These are phyloP conservation scores for Comarum palustre DNA, from an alignment of 306 rosid genomes.

Conservation along the genomic window DNA sequence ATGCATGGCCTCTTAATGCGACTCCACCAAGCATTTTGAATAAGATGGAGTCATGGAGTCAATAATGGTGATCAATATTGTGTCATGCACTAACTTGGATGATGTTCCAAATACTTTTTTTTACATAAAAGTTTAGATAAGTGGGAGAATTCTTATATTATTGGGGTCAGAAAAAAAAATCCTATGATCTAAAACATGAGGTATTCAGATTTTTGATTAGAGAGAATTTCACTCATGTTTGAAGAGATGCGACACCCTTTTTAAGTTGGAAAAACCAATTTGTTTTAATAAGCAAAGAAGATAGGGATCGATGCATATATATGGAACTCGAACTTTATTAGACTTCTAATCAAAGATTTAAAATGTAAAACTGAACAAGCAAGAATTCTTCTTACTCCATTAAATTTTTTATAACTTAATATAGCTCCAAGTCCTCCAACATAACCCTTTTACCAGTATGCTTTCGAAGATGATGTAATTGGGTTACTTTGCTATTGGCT, in stretches of 20 bases:
- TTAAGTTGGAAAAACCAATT: not conserved
- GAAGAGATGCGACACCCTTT: no score
- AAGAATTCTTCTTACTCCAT: no score
- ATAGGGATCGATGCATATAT: not conserved
- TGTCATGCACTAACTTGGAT: slow-evolving; percentile 33
- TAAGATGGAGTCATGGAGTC: slow-evolving; percentile 31
- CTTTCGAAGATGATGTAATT: not conserved
- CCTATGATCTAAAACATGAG: no score
- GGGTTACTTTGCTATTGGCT: not conserved
- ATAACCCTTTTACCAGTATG: not conserved
- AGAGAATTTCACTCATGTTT: no score
- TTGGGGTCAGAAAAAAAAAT: no score
- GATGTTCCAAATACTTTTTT: slow-evolving; percentile 23
- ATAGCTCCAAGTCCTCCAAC: no score
- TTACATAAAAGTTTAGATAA: no score
- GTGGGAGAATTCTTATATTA: no score
- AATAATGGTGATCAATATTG: slow-evolving; percentile 33
- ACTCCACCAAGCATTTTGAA: slow-evolving; percentile 9
- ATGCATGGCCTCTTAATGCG: slow-evolving; percentile 2
- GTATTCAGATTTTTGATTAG: no score
- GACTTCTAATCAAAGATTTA: no score
- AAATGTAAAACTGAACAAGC: no score
- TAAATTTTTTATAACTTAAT: no score
- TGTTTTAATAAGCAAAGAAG: not conserved
- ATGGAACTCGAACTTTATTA: not conserved